Evolutionary conservation across 805 yeast genomes (phyloP).

Genomic region (Nakazawaea wickerhamii): DNA sequence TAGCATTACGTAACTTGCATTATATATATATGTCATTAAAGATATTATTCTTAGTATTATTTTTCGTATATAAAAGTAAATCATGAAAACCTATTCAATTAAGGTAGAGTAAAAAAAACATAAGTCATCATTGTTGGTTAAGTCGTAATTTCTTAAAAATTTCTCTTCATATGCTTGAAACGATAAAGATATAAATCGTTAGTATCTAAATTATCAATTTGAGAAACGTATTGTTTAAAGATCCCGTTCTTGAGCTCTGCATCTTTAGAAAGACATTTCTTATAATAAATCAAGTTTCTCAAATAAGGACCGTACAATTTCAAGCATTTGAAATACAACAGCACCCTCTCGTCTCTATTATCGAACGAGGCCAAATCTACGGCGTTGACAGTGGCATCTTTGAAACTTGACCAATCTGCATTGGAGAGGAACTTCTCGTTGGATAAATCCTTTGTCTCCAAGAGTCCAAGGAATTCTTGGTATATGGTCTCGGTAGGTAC

Average conservation of each 20-base stretch:
- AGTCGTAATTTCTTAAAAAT: no score
- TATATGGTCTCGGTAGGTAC: constrained; percentile 50
- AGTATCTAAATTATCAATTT: constrained; percentile 2
- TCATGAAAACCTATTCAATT: no score
- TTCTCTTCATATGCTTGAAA: constrained; percentile 10
- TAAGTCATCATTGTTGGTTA: no score
- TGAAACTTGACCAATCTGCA: constrained; percentile 81
- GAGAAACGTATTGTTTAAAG: background rate
- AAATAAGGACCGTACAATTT: constrained; percentile 43
- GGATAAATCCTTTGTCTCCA: constrained; percentile 40
- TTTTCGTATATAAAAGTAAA: no score
- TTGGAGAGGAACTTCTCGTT: constrained; percentile 64
- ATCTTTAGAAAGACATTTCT: constrained; percentile 39
- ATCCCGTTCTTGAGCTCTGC: constrained; percentile 33
- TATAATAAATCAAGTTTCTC: constrained; percentile 41
- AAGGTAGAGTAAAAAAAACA: no score
- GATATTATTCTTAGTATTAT: no score
- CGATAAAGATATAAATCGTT: constrained; percentile 5
- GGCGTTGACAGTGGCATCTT: constrained; percentile 66
- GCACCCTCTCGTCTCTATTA: constrained; percentile 37
- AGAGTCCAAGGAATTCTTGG: constrained; percentile 25
- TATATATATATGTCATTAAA: no score
- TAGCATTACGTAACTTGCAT: no score
- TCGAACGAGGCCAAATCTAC: constrained; percentile 24
- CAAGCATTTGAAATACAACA: constrained; percentile 50